Evolutionary conservation across 2,329 filamentous ascomycete species (phyloP), one percentile per base, ranked within the genome.

Genomic region (Diaporthe vaccinii): DNA sequence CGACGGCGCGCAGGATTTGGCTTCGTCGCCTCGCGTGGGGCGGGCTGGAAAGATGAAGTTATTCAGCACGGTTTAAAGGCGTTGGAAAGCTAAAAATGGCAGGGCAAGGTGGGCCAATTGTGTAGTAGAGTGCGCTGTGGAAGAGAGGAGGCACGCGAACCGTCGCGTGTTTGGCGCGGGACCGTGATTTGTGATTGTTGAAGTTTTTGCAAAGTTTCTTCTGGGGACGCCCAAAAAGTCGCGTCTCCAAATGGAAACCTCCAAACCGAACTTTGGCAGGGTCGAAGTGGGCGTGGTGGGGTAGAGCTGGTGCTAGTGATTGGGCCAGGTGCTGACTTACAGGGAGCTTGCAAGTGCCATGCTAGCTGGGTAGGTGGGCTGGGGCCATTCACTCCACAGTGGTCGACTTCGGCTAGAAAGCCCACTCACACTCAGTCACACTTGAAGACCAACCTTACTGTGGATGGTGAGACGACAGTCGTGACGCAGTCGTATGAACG

Each of bases 251-350:
- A 76, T 49, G 51, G 76, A 69, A 74, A 57, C 62, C 65, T 55
- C 25, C 57, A 61, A 53, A 61, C 20, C 44, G 41, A 41, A 71
- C 74, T 72, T 72, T 57, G 41, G 46, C 67, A 61, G 65, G 74
- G 75, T 59, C 73, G 76, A 65, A 68, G 75, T 67, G 67, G 67
- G 62, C 77, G 73, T 76, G 65, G 73, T 58, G 41, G 72, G 68
- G 70, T 53, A 34, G 46, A 65, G 74, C 77, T 76, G 75, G 67
- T 34, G 25, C 46, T 57, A 36, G 22, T 78, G 79, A 78, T 79
- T 80, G 79, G 79, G 39, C 70, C 28, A 53, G 39, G 10, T 14
- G 61, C 39, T 49, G 28, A 59, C 31, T 71, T 71, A 65, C 73
- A 76, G 75, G 75, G 75, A 68, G 44, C 58, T 51, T 55, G 46